These are phyloP conservation scores for Pythium chondricola DNA, from an alignment of 352 stramenopile species.

Conservation along the genomic window DNA sequence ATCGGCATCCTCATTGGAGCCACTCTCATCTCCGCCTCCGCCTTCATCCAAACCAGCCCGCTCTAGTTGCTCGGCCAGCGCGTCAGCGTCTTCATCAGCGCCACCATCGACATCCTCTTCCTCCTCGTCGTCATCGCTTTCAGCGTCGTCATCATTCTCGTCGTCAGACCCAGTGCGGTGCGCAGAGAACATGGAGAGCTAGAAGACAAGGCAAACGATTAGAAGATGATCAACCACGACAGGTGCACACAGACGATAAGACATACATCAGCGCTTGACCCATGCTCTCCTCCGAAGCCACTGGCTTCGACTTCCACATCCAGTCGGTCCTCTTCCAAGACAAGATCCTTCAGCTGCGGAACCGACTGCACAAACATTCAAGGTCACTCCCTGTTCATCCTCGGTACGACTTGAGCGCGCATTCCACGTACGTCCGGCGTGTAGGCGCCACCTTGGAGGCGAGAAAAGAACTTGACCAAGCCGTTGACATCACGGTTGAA, in stretches of 20 bases:
- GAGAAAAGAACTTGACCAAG: slow-evolving; percentile 94
- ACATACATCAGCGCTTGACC: slow-evolving; percentile 25
- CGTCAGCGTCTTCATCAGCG: slow-evolving; percentile 11
- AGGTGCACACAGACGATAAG: background rate
- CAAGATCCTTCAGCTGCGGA: slow-evolving; percentile 26
- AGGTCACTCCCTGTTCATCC: too few relatives aligned
- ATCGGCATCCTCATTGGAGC: slow-evolving; percentile 26
- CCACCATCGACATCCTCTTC: slow-evolving; percentile 29
- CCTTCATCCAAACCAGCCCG: slow-evolving; percentile 14
- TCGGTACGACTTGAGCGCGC: slow-evolving; percentile 2
- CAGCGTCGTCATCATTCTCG: slow-evolving; percentile 27
- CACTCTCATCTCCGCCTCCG: slow-evolving; percentile 3
- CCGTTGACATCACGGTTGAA: slow-evolving; percentile 95
- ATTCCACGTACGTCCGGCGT: slow-evolving; percentile 66
- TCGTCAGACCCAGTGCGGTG: slow-evolving; percentile 40
- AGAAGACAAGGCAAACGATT: slow-evolving; percentile 1
- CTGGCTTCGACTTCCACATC: slow-evolving; percentile 43
- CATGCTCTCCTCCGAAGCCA: slow-evolving; percentile 41
- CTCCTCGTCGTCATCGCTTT: slow-evolving; percentile 27
- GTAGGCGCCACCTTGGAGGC: slow-evolving; percentile 75
- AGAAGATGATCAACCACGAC: background rate
- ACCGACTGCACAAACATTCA: slow-evolving; percentile 13
- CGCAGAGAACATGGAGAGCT: slow-evolving; percentile 81
- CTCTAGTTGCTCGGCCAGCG: too few relatives aligned
- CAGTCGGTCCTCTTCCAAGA: slow-evolving; percentile 26